Conservation (phyloP, 2,329 filamentous ascomycete genomes). For the Cyphellophora europaea region DNA sequence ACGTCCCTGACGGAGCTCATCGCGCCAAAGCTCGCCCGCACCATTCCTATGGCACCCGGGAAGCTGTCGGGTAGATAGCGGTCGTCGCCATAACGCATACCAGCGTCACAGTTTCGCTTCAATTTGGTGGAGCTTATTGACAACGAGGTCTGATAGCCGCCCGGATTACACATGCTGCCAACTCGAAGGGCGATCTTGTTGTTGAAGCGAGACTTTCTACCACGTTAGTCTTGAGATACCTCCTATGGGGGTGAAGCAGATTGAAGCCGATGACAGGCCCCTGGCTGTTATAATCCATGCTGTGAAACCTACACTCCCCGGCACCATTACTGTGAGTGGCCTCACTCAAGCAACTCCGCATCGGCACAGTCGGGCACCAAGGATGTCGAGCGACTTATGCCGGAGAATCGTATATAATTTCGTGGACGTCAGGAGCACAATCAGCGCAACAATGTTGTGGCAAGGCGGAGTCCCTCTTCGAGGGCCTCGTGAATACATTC, state of each 20-base stretch:
- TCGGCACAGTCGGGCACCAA: too few relatives aligned
- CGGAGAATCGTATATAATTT: conserved; percentile 59
- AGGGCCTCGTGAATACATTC: conserved; percentile 54
- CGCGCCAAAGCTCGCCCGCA: conserved; percentile 75
- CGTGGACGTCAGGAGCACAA: conserved; percentile 61
- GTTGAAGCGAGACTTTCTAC: conserved; percentile 46
- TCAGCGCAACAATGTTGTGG: conserved; percentile 74
- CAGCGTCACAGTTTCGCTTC: conserved; percentile 70
- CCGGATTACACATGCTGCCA: conserved; percentile 48
- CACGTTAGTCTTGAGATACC: too few relatives aligned
- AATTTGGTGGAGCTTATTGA: conserved; percentile 70
- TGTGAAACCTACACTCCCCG: conserved; percentile 42
- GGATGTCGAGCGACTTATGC: too few relatives aligned
- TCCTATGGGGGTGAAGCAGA: conserved; percentile 40
- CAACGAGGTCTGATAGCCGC: conserved; percentile 64
- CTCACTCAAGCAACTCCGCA: too few relatives aligned
- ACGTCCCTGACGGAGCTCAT: conserved; percentile 77
- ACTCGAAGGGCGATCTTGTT: conserved; percentile 51
- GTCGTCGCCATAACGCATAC: conserved; percentile 75
- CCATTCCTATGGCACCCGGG: conserved; percentile 72
- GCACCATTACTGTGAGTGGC: too few relatives aligned
- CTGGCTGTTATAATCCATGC: conserved; percentile 41
- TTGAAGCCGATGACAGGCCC: conserved; percentile 67
- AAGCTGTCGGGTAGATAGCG: conserved; percentile 67
- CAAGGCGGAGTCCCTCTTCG: conserved; percentile 70